Evolutionary conservation across 2,329 filamentous ascomycete species (phyloP).

Genomic region (Blastomyces parvus): DNA sequence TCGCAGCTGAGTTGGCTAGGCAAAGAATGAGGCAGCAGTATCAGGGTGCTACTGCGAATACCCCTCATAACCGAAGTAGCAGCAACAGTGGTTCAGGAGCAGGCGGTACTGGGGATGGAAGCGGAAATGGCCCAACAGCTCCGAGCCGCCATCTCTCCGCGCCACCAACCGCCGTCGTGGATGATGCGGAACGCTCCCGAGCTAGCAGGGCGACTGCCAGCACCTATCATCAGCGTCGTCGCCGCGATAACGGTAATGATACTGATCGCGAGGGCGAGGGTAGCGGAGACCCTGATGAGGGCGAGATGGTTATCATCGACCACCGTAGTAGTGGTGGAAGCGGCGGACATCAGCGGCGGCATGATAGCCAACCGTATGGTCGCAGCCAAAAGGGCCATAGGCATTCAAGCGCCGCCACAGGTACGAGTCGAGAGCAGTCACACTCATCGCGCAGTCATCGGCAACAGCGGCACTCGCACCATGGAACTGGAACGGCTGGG

Average conservation of each 20-base stretch:
- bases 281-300: neutral
- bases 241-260: neutral
- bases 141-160: slow-evolving; percentile 1
- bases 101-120: neutral
- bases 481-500: slow-evolving; percentile 37
- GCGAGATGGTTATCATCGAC: neutral
- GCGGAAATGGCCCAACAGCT: neutral
- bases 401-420: neutral
- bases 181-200: neutral
- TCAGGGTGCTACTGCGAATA: neutral
- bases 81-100: neutral
- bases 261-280: neutral
- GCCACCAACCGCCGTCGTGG: neutral
- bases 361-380: neutral
- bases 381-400: neutral
- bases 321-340: neutral
- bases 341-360: neutral
- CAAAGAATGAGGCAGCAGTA: neutral
- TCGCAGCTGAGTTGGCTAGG: slow-evolving; percentile 53
- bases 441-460: slow-evolving; percentile 7
- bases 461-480: neutral
- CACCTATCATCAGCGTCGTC: neutral
- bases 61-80: neutral
- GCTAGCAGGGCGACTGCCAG: neutral
- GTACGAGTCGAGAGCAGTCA: neutral